phyloP scores from a whole-genome alignment of 139 green algal species.

The Penium margaritaceum region DNA sequence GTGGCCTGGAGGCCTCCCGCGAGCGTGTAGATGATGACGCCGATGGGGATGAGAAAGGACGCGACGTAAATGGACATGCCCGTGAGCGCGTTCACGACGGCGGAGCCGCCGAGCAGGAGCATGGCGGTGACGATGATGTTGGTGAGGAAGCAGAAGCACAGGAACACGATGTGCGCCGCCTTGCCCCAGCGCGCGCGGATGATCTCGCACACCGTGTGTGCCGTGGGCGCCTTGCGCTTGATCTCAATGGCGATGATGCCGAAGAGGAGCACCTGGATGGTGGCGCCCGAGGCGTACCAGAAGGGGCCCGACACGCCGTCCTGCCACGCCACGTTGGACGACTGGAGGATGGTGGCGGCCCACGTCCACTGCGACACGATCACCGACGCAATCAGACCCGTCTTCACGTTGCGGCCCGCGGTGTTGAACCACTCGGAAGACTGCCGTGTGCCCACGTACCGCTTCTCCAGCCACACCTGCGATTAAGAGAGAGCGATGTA shows the following conservation, averaged over 20 bases:
- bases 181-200: slow-evolving; percentile 61
- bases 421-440: slow-evolving; percentile 53
- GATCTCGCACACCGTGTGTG: slow-evolving; percentile 87
- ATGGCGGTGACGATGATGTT: slow-evolving; percentile 87
- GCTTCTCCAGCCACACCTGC: slow-evolving; percentile 37
- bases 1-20: slow-evolving; percentile 83
- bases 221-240: slow-evolving; percentile 82
- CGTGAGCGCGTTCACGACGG: slow-evolving; percentile 78
- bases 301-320: slow-evolving; percentile 63
- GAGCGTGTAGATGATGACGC: slow-evolving; percentile 83
- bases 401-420: slow-evolving; percentile 62
- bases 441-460: slow-evolving; percentile 28
- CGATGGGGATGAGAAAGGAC: slow-evolving; percentile 52
- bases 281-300: slow-evolving; percentile 83
- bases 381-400: slow-evolving; percentile 62
- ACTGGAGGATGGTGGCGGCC: slow-evolving; percentile 53
- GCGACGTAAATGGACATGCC: slow-evolving; percentile 59
- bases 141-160: slow-evolving; percentile 74
- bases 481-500: background rate
- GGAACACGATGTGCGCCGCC: slow-evolving; percentile 71
- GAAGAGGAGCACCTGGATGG: slow-evolving; percentile 87
- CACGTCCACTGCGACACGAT: slow-evolving; percentile 62
- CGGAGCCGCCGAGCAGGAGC: slow-evolving; percentile 71
- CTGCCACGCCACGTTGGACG: slow-evolving; percentile 52
- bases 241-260: slow-evolving; percentile 86